These are phyloP conservation scores for Isatis tinctoria DNA, from an alignment of 345 rosid genomes.

Conservation along the genomic window DNA sequence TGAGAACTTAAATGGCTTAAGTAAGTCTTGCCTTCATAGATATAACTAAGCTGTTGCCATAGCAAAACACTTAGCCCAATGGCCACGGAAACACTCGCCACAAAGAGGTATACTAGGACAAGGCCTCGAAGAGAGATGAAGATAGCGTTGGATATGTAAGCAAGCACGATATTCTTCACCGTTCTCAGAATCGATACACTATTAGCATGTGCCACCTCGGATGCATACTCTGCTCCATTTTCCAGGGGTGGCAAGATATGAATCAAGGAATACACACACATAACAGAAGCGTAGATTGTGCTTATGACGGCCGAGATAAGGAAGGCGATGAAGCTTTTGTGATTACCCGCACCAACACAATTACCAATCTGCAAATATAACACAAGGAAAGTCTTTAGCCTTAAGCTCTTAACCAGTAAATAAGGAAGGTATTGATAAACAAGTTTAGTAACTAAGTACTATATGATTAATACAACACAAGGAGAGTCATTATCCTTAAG, in stretches of 20 bases:
- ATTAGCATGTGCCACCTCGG: slow-evolving; percentile 14
- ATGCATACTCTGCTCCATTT: slow-evolving; percentile 19
- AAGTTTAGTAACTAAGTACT: background rate
- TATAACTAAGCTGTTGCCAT: slow-evolving; percentile 81
- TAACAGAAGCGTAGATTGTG: slow-evolving; percentile 40
- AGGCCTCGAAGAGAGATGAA: slow-evolving; percentile 63
- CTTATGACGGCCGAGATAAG: slow-evolving; percentile 64
- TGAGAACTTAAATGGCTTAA: slow-evolving; percentile 57
- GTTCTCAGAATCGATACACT: slow-evolving; percentile 32
- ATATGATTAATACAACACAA: background rate
- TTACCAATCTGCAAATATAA: slow-evolving; percentile 77
- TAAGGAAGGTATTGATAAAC: background rate
- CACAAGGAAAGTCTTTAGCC: background rate
- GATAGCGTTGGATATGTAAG: slow-evolving; percentile 46
- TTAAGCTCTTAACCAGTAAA: background rate
- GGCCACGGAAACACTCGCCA: slow-evolving; percentile 66
- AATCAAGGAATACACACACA: slow-evolving; percentile 44
- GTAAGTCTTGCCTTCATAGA: slow-evolving; percentile 77
- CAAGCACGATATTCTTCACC: slow-evolving; percentile 46
- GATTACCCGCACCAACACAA: slow-evolving; percentile 91
- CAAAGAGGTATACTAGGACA: slow-evolving; percentile 66
- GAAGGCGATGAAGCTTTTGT: slow-evolving; percentile 54
- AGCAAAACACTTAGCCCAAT: slow-evolving; percentile 67
- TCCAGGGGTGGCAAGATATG: slow-evolving; percentile 53
- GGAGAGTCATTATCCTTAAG: background rate